phyloP scores from a whole-genome alignment of 495 filamentous ascomycete species.

The Lophium mytilinum region DNA sequence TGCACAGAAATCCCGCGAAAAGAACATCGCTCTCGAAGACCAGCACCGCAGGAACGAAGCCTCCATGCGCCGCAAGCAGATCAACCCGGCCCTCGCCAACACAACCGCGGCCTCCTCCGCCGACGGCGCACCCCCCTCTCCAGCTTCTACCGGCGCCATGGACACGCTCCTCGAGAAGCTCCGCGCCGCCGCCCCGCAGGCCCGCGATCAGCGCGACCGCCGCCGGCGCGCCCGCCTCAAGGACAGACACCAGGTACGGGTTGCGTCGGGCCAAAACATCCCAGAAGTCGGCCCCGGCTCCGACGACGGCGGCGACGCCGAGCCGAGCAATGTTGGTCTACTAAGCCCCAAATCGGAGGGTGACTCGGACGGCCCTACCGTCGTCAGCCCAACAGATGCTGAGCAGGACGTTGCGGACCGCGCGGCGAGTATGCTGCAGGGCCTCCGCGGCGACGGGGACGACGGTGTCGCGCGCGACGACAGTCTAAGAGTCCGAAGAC shows the following conservation, averaged over 20 bases:
- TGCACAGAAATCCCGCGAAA: slow-evolving; percentile 71
- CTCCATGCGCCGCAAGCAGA: slow-evolving; percentile 79
- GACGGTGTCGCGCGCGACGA: slow-evolving; percentile 42
- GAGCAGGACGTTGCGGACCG: slow-evolving; percentile 59
- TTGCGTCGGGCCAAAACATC: slow-evolving; percentile 78
- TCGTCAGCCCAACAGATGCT: slow-evolving; percentile 23
- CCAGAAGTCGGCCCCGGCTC: slow-evolving; percentile 47
- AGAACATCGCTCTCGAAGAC: slow-evolving; percentile 82
- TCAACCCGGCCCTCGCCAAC: slow-evolving; percentile 52
- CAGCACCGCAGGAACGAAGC: slow-evolving; percentile 74
- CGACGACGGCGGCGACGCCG: slow-evolving; percentile 38
- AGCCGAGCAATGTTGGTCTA: slow-evolving; percentile 10
- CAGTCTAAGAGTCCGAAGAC: slow-evolving; percentile 26
- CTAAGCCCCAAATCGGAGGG: slow-evolving; percentile 14
- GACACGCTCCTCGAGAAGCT: slow-evolving; percentile 94
- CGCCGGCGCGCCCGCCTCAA: slow-evolving; percentile 79
- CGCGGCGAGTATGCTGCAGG: slow-evolving; percentile 73
- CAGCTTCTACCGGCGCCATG: slow-evolving; percentile 85
- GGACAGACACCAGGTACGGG: slow-evolving; percentile 84
- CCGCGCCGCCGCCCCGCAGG: slow-evolving; percentile 83
- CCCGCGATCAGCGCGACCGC: slow-evolving; percentile 76
- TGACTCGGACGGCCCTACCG: slow-evolving; percentile 6
- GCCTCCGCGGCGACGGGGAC: slow-evolving; percentile 59
- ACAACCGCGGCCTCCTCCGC: slow-evolving; percentile 25
- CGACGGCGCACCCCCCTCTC: slow-evolving; percentile 48